Evolutionary conservation across 108 stramenopile species (phyloP).

Genomic region (Conticribra guillardii): DNA sequence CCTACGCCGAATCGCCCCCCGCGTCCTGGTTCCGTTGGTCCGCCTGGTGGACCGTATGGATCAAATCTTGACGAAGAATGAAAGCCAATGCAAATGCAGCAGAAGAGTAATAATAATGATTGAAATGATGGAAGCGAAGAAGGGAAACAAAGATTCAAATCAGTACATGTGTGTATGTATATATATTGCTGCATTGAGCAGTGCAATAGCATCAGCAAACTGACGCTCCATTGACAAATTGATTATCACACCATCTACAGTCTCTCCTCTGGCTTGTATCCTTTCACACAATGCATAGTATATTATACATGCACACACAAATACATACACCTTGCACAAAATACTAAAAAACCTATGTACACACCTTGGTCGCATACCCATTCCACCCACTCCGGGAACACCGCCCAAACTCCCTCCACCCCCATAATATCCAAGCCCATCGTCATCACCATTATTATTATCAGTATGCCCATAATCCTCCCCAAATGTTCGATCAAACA

Average conservation of each 20-base stretch:
- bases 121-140: not conserved
- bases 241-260: no score
- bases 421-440: constrained; percentile 32
- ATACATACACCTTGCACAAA: no score
- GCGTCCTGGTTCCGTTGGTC: constrained; percentile 54
- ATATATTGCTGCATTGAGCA: no score
- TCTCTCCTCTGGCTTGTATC: no score
- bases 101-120: not conserved
- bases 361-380: constrained; percentile 74
- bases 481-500: constrained; percentile 59
- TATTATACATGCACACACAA: no score
- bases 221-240: no score
- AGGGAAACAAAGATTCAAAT: no score
- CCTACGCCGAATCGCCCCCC: constrained; percentile 26
- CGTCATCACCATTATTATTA: constrained; percentile 10
- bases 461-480: constrained; percentile 32
- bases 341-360: not conserved
- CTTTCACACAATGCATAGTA: no score
- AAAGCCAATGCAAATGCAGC: no score
- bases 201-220: no score
- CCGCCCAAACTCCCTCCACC: constrained; percentile 21
- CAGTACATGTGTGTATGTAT: no score
- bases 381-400: constrained; percentile 44
- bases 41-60: constrained; percentile 73
- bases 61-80: constrained; percentile 46